Percentiles rank a stretch among this genome's conserved stretches.
These are phyloP conservation scores for Schizophyllum commune DNA, from an alignment of 1,284 basidiomycete genomes.

Conservation along the genomic window DNA sequence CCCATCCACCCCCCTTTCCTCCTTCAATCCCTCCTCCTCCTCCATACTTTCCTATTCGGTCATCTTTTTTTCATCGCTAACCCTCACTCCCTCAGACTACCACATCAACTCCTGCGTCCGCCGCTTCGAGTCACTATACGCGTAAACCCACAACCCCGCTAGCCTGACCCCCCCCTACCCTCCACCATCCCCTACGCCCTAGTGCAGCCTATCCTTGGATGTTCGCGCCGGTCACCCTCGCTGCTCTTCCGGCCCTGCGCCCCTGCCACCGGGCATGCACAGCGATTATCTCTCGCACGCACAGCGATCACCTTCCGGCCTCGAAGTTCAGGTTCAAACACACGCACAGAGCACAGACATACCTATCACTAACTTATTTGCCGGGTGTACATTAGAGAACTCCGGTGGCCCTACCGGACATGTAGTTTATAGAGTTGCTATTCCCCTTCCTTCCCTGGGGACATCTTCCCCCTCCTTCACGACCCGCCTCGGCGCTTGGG, in stretches of 20 bases:
- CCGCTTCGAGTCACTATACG: neutral
- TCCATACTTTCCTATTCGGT: too few relatives aligned
- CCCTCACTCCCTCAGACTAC: conserved; percentile 6
- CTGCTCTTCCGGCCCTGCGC: neutral
- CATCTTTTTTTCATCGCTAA: neutral
- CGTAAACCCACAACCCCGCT: neutral
- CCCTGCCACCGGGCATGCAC: neutral
- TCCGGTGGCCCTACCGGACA: neutral
- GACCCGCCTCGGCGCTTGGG: neutral
- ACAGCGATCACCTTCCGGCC: neutral
- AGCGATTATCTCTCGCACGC: neutral
- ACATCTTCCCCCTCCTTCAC: too few relatives aligned
- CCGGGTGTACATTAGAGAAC: neutral
- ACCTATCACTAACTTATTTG: neutral
- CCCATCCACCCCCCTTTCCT: neutral
- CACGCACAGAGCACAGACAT: neutral
- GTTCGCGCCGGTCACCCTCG: neutral
- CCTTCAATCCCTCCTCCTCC: neutral
- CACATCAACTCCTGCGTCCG: conserved; percentile 10
- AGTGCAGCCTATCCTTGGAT: neutral
- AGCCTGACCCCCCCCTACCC: neutral
- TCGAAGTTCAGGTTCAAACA: too few relatives aligned
- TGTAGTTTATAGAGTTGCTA: neutral
- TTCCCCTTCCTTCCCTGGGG: neutral
- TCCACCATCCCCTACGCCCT: neutral